Evolutionary conservation across 2,329 filamentous ascomycete genomes (phyloP), one percentile per base, ranked within the genome.

Genomic region (Stemphylium vesicarium): DNA sequence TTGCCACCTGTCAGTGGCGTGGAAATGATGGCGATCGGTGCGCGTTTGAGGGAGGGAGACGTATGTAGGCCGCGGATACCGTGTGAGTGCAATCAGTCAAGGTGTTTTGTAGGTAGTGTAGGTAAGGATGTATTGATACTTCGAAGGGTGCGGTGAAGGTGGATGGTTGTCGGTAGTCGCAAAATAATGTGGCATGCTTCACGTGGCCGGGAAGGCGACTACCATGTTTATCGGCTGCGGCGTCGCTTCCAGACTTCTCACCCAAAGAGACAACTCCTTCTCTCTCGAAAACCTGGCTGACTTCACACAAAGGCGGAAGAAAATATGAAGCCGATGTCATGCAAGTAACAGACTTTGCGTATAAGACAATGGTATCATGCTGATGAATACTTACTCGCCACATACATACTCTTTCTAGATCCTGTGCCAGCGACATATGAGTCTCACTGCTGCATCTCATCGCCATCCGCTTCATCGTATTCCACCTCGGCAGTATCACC

Each of bases 371-470:
- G 26, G 26, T 29, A 29, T 29, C 26, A 29, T 29, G 26, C 26
- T 29, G 9, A 10, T 29, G 26, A 10, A 10, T 11, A 10, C 26
- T 11, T 29, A 29, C 9, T 11, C 26, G 3, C 8, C 26, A 29
- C 26, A 12, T 12, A 10, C 5, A 9, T 10, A 20, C 15, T 38
- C 10, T 38, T 37, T 38, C 16, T 20, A 20, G 5, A 13, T 20
- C 15, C 3, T 10, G 18, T 48, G 20, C 20, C 5, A 11, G 36
- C 20, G 3, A 10, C 20, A 36, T 20, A 12, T 3, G 3, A 50
- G 10, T 4, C n/a, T 44, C 29, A 60, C 10, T 57, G 62, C 42
- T 72, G 66, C 69, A 72, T 71, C 46, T 71, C 65, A 40, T 71
- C 65, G 12, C 38, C 68, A 39, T 69, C 63, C 4, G 12, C 56